phyloP scores from a whole-genome alignment of 768 basidiomycete species.

The Psilocybe cubensis region DNA sequence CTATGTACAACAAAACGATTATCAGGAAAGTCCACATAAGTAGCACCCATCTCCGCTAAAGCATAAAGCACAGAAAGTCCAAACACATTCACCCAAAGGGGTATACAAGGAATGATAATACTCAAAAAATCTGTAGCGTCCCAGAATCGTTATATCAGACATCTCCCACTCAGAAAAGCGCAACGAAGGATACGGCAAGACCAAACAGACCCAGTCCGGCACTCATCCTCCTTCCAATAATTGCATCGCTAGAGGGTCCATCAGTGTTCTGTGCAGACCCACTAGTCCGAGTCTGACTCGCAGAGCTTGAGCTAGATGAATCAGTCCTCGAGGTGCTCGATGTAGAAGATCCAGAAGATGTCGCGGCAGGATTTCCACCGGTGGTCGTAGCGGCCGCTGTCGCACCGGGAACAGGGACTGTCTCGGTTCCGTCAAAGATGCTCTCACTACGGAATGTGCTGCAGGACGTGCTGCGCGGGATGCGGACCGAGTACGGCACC shows the following conservation, averaged over 20 bases:
- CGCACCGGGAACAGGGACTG: constrained; percentile 21
- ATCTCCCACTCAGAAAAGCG: no score
- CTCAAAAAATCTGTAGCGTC: no score
- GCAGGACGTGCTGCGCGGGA: constrained; percentile 41
- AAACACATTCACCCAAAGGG: no score
- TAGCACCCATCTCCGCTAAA: no score
- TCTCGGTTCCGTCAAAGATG: constrained; percentile 28
- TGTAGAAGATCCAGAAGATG: background rate
- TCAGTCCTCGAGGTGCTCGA: background rate
- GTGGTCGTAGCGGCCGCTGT: background rate
- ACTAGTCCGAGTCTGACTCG: background rate
- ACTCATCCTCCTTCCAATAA: no score
- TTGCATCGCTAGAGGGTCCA: background rate
- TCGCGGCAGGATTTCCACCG: background rate
- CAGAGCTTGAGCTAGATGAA: background rate
- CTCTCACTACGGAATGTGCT: constrained; percentile 27
- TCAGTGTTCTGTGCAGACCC: background rate
- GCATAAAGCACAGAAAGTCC: no score
- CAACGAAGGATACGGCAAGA: no score
- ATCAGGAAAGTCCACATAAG: no score
- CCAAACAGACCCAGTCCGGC: no score
- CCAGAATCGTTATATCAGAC: no score
- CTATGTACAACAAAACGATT: no score
- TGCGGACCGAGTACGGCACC: background rate
- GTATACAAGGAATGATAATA: no score